Percentiles rank a stretch among this genome's conserved stretches.
Conservation (phyloP, 768 basidiomycete genomes). For the Rhodotorula toruloides region DNA sequence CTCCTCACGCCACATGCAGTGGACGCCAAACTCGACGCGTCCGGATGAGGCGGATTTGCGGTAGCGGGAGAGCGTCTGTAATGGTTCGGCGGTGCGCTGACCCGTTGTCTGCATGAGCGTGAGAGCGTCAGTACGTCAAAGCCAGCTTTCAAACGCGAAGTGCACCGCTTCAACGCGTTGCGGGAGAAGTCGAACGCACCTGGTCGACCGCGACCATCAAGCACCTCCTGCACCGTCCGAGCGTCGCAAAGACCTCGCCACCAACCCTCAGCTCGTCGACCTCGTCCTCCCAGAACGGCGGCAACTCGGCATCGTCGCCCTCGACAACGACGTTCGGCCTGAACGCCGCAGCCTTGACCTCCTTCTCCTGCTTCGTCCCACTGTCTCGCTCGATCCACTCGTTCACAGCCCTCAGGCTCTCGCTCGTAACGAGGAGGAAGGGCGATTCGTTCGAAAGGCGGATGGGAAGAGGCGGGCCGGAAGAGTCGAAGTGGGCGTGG, state of each 20-base stretch:
- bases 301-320: background rate
- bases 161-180: too few relatives aligned
- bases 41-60: constrained; percentile 27
- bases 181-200: background rate
- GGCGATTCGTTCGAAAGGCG: constrained; percentile 40
- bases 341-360: constrained; percentile 30
- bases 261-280: constrained; percentile 27
- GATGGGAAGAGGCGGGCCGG: constrained; percentile 27
- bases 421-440: constrained; percentile 40
- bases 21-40: constrained; percentile 38
- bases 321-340: constrained; percentile 40
- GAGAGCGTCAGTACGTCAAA: too few relatives aligned
- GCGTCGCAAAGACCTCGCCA: constrained; percentile 4
- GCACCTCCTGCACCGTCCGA: constrained; percentile 39
- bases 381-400: constrained; percentile 18
- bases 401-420: constrained; percentile 27
- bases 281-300: constrained; percentile 38
- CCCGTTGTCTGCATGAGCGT: constrained; percentile 30
- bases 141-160: too few relatives aligned
- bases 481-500: constrained; percentile 30
- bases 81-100: constrained; percentile 22
- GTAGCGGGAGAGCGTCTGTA: constrained; percentile 31
- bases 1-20: constrained; percentile 25
- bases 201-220: constrained; percentile 40
- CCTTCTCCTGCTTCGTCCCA: background rate